These are phyloP conservation scores for Eremomyces bilateralis DNA, from an alignment of 495 filamentous ascomycete species.

Conservation along the genomic window DNA sequence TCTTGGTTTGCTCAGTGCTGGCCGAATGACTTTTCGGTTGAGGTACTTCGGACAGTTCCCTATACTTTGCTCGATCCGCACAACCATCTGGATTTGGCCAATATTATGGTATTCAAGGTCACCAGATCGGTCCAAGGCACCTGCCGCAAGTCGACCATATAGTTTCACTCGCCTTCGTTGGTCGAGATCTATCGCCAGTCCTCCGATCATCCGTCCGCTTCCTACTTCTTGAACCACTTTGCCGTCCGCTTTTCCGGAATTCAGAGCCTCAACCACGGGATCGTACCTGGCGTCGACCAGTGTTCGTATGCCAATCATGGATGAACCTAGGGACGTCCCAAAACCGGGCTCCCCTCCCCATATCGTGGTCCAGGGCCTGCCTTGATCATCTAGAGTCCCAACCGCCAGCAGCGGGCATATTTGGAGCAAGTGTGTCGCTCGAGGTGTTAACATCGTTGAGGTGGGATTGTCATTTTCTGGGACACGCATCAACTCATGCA, in stretches of 20 bases:
- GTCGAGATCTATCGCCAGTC: conserved; percentile 44
- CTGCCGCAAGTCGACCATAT: conserved; percentile 38
- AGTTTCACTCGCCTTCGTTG: conserved; percentile 45
- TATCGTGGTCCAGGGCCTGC: conserved; percentile 49
- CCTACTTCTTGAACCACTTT: conserved; percentile 19
- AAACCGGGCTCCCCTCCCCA: conserved; percentile 54
- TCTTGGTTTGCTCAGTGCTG: conserved; percentile 28
- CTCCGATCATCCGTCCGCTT: conserved; percentile 29
- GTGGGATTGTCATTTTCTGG: conserved; percentile 38
- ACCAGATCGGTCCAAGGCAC: conserved; percentile 22
- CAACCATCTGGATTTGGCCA: conserved; percentile 40
- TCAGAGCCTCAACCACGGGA: conserved; percentile 37
- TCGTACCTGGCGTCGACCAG: conserved; percentile 36
- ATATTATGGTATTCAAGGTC: conserved; percentile 11
- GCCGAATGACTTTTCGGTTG: conserved; percentile 42
- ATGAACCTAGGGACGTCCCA: conserved; percentile 30
- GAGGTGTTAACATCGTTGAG: conserved; percentile 27
- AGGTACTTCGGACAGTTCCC: conserved; percentile 70
- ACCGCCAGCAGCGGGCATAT: conserved; percentile 42
- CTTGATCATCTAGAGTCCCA: conserved; percentile 40
- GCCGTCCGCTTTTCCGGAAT: conserved; percentile 21
- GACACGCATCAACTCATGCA: conserved; percentile 26
- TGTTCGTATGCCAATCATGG: conserved; percentile 35
- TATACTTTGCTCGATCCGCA: conserved; percentile 47
- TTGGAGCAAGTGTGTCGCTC: conserved; percentile 30